phyloP scores from a whole-genome alignment of 495 filamentous ascomycete species.

The Aspergillus coremiiformis region DNA sequence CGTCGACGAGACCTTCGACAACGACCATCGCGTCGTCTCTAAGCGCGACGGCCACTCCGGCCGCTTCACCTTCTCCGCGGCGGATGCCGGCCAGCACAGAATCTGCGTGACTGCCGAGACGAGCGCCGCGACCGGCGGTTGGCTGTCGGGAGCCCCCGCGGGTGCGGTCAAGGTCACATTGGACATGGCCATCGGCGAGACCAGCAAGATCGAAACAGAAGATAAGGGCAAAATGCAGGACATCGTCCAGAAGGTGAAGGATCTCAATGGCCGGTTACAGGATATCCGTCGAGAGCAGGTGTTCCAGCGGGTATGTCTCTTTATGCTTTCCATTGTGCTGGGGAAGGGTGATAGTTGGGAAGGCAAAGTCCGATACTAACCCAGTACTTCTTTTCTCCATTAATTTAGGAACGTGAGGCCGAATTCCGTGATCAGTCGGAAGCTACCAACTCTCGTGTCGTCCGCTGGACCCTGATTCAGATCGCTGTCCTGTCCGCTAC shows the following conservation, averaged over 20 bases:
- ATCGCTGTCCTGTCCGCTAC: slow-evolving; percentile 79
- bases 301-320: slow-evolving; percentile 77
- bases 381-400: not conserved
- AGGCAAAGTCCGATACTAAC: not conserved
- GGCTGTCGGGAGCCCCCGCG: slow-evolving; percentile 58
- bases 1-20: slow-evolving; percentile 95
- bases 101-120: slow-evolving; percentile 86
- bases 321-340: not conserved
- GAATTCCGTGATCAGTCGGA: slow-evolving; percentile 98
- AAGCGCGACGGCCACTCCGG: slow-evolving; percentile 70
- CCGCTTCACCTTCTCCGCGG: slow-evolving; percentile 92
- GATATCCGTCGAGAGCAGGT: slow-evolving; percentile 93
- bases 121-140: slow-evolving; percentile 51
- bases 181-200: slow-evolving; percentile 93
- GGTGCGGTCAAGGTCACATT: slow-evolving; percentile 77
- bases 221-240: slow-evolving; percentile 92
- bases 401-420: slow-evolving; percentile 79
- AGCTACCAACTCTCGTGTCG: slow-evolving; percentile 82
- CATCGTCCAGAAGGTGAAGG: slow-evolving; percentile 81
- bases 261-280: slow-evolving; percentile 78
- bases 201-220: slow-evolving; percentile 84
- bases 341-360: not conserved
- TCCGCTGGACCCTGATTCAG: slow-evolving; percentile 91
- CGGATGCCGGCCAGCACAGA: slow-evolving; percentile 87
- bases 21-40: slow-evolving; percentile 90